Evolutionary conservation across 495 filamentous ascomycete species (phyloP).

Genomic region (Pyronema omphalodes): DNA sequence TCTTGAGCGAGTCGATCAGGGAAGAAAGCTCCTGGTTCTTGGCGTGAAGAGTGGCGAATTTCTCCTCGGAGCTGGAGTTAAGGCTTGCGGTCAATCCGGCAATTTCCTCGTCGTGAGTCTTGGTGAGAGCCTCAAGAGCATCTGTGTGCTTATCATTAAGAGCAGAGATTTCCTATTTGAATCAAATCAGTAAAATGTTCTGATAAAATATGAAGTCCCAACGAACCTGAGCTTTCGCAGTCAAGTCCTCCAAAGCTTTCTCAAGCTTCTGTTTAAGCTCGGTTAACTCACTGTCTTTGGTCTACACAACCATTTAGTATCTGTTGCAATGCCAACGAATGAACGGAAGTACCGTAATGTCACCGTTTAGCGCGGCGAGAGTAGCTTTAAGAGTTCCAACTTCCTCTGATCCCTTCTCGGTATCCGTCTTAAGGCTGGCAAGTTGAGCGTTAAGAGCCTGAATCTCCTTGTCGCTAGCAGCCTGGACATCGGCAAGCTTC

Average conservation of each 20-base stretch:
- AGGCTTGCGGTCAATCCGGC: constrained; percentile 8
- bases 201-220: constrained; percentile 11
- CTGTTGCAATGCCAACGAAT: not conserved
- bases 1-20: constrained; percentile 5
- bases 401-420: constrained; percentile 15
- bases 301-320: constrained; percentile 5
- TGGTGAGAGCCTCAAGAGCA: constrained; percentile 13
- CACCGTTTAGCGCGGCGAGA: constrained; percentile 9
- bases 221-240: constrained; percentile 19
- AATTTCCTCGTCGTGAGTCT: constrained; percentile 12
- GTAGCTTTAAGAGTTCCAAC: constrained; percentile 8
- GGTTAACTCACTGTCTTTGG: constrained; percentile 15
- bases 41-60: constrained; percentile 17
- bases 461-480: not conserved
- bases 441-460: constrained; percentile 10
- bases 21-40: constrained; percentile 13
- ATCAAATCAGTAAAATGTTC: not conserved
- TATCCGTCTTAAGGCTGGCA: constrained; percentile 5
- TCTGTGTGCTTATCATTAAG: constrained; percentile 13
- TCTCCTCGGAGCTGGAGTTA: constrained; percentile 13
- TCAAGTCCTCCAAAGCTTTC: constrained; percentile 11
- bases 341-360: constrained; percentile 12
- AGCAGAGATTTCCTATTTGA: constrained; percentile 15
- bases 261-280: constrained; percentile 13
- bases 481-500: not conserved